Conservation (phyloP, 305 asterid genomes). For the Withania somnifera region DNA sequence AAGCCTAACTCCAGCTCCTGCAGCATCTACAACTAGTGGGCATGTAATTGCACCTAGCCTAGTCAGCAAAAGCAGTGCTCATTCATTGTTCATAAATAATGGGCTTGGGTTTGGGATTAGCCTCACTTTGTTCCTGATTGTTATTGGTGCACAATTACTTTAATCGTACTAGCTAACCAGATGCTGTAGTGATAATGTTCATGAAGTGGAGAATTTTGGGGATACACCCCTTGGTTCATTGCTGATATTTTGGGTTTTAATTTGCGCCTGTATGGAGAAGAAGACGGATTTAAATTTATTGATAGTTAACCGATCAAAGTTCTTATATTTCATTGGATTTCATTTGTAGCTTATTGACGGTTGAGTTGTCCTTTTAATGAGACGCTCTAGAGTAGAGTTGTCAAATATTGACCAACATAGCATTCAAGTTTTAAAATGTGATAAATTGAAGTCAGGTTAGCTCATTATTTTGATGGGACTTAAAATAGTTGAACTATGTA, state of each 20-base stretch:
- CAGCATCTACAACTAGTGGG: slow-evolving; percentile 7
- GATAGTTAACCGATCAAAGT: too few relatives aligned
- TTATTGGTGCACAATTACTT: not conserved
- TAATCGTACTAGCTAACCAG: not conserved
- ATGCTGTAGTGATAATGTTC: not conserved
- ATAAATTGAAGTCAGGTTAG: too few relatives aligned
- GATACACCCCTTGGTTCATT: not conserved
- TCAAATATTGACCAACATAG: too few relatives aligned
- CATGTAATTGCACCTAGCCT: slow-evolving; percentile 24
- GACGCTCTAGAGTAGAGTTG: too few relatives aligned
- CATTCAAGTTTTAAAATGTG: too few relatives aligned
- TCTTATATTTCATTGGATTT: too few relatives aligned
- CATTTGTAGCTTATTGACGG: too few relatives aligned
- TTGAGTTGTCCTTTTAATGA: too few relatives aligned
- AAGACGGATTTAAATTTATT: not conserved
- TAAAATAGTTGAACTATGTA: too few relatives aligned
- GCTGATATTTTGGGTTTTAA: not conserved
- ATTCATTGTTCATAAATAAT: not conserved
- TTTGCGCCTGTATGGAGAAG: not conserved
- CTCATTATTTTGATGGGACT: too few relatives aligned
- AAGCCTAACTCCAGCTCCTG: not conserved
- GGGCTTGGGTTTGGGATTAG: not conserved
- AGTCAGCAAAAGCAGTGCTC: not conserved
- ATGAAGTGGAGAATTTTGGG: not conserved
- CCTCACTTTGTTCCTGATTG: not conserved